phyloP scores from a whole-genome alignment of 2,329 filamentous ascomycete genomes.

The Xylaria digitata region DNA sequence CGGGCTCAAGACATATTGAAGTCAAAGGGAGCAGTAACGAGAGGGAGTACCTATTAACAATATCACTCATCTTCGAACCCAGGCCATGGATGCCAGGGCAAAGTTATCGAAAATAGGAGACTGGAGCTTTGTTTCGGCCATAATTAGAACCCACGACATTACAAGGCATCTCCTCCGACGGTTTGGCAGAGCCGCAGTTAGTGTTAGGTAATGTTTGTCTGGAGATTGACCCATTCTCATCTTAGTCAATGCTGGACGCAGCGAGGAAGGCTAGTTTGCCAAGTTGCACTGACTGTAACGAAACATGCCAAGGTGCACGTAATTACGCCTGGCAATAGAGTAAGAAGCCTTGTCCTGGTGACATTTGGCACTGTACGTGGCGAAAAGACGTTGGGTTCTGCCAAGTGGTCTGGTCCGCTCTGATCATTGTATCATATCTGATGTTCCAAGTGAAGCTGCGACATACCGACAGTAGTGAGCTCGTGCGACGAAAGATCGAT shows the following conservation, averaged over 20 bases:
- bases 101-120: conserved; percentile 1
- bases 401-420: conserved; percentile 11
- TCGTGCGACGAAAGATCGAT: conserved; percentile 4
- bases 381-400: not conserved
- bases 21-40: not conserved
- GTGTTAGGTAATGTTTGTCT: conserved; percentile 12
- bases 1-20: not conserved
- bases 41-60: conserved; percentile 15
- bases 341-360: conserved; percentile 1
- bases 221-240: conserved; percentile 13
- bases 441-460: conserved; percentile 3
- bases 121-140: conserved; percentile 22
- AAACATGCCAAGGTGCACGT: conserved; percentile 24
- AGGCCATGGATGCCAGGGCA: not conserved
- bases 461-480: not conserved
- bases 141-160: conserved; percentile 11
- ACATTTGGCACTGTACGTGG: conserved; percentile 5
- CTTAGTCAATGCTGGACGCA: not conserved
- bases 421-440: conserved; percentile 8
- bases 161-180: conserved; percentile 5
- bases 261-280: not conserved
- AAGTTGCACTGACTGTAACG: conserved; percentile 15
- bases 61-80: not conserved
- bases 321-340: conserved; percentile 11
- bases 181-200: conserved; percentile 1